A percentile compares a stretch with the other conserved stretches of the same genome.
Conservation (phyloP, 306 rosid genomes). For the Ormosia semicastrata region DNA sequence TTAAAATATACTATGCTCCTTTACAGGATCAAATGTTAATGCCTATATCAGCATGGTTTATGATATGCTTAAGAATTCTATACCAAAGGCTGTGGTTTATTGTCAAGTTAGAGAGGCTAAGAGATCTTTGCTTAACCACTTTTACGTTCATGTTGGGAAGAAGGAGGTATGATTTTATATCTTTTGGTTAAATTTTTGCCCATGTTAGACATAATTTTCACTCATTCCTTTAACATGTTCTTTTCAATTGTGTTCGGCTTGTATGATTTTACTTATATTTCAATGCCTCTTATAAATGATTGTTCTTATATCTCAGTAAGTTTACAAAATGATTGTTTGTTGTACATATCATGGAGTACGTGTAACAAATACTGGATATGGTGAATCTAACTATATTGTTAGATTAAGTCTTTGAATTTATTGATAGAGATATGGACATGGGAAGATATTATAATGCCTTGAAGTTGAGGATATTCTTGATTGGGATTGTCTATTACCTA, state of each 20-base stretch:
- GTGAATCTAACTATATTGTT: neutral
- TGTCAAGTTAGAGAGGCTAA: constrained; percentile 99
- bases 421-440: neutral
- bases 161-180: constrained; percentile 67
- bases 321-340: neutral
- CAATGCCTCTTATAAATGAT: neutral
- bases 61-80: constrained; percentile 76
- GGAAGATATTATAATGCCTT: neutral
- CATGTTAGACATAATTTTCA: neutral
- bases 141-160: constrained; percentile 79
- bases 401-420: neutral
- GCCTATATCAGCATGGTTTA: constrained; percentile 84
- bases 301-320: neutral
- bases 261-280: constrained; percentile 1
- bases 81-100: constrained; percentile 96
- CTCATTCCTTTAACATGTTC: constrained; percentile 4
- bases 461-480: neutral
- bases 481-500: neutral
- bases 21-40: constrained; percentile 88
- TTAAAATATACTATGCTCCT: constrained; percentile 1
- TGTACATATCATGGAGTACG: neutral
- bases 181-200: constrained; percentile 4
- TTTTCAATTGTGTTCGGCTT: neutral
- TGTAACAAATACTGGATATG: neutral
- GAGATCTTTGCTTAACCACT: constrained; percentile 80